A percentile compares a stretch with the other conserved stretches of the same genome.
phyloP scores from a whole-genome alignment of 305 asterid species.

The Fraxinus baroniana region DNA sequence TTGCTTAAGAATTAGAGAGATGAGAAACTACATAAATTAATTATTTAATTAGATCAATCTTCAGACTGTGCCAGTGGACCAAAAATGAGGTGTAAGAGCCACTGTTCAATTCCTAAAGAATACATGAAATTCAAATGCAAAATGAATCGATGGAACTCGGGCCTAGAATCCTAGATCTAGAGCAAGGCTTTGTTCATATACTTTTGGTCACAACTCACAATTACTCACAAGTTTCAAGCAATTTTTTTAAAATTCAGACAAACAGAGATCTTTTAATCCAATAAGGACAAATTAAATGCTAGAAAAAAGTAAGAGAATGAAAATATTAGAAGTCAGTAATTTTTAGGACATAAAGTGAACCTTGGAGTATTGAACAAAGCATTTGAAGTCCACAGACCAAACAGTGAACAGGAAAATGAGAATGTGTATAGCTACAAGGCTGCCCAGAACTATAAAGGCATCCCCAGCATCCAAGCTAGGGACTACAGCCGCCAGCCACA shows the following conservation, averaged over 20 bases:
- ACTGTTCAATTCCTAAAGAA: neutral
- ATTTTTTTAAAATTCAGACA: neutral
- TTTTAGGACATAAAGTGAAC: constrained; percentile 28
- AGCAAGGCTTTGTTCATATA: neutral
- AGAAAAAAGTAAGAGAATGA: constrained; percentile 2
- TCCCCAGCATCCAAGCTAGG: constrained; percentile 82
- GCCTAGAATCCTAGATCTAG: neutral
- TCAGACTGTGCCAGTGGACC: neutral
- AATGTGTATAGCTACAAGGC: constrained; percentile 53
- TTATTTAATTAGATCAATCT: neutral
- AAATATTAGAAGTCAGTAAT: neutral
- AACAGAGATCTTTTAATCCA: neutral
- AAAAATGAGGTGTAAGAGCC: neutral
- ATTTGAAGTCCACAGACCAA: constrained; percentile 87
- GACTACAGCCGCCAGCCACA: constrained; percentile 69
- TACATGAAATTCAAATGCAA: neutral
- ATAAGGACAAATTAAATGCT: neutral
- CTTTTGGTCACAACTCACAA: neutral
- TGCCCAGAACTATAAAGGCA: constrained; percentile 73
- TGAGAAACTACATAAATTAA: neutral
- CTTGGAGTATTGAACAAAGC: constrained; percentile 80
- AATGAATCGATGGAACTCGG: neutral
- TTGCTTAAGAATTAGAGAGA: neutral
- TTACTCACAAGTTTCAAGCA: constrained; percentile 8
- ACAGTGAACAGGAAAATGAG: constrained; percentile 86